These are phyloP conservation scores for Guyanaporus albipodus DNA, from an alignment of 768 basidiomycete species.

Conservation along the genomic window DNA sequence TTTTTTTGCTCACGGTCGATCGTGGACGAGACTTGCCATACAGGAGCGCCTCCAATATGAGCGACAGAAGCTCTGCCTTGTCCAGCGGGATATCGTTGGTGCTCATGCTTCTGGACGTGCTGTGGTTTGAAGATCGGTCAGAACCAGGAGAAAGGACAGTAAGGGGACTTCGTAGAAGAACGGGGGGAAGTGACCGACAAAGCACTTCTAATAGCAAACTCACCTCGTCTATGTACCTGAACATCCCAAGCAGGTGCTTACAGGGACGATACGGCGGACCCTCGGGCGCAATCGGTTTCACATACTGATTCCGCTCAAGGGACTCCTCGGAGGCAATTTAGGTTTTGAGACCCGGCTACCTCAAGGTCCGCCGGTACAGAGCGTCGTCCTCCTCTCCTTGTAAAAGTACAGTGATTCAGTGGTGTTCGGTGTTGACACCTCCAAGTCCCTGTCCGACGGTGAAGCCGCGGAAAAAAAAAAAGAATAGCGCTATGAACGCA, in stretches of 20 bases:
- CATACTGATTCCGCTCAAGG: background rate
- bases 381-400: no score
- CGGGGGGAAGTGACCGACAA: background rate
- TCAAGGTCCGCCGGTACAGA: no score
- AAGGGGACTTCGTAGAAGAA: no score
- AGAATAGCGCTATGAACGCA: no score
- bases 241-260: background rate
- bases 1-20: background rate
- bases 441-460: no score
- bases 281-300: background rate
- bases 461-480: no score
- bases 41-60: slow-evolving; percentile 16
- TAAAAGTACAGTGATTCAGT: no score
- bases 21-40: slow-evolving; percentile 12
- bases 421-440: no score
- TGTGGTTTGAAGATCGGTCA: background rate
- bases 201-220: background rate
- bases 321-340: background rate
- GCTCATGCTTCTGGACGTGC: slow-evolving; percentile 1
- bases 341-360: no score
- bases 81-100: slow-evolving; percentile 8
- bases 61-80: slow-evolving; percentile 19
- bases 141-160: background rate
- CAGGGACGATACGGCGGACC: background rate
- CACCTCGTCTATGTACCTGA: background rate